phyloP scores from a whole-genome alignment of 2,329 filamentous ascomycete species.

The Hymenoscyphus repandus region DNA sequence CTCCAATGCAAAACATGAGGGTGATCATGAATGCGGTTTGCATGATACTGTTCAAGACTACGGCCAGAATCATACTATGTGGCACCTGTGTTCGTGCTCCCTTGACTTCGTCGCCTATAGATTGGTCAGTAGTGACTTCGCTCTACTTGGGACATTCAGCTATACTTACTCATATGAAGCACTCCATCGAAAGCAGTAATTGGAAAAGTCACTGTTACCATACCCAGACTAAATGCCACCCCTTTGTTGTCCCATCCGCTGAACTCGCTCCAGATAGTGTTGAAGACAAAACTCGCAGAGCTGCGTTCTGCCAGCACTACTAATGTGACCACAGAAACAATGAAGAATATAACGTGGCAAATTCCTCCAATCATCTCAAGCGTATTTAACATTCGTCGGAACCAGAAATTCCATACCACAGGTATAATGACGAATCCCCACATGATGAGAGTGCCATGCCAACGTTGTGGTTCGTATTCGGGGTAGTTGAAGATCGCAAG shows the following conservation, averaged over 20 bases:
- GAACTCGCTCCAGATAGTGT: constrained; percentile 22
- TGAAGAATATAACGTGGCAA: constrained; percentile 39
- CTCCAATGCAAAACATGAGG: constrained; percentile 32
- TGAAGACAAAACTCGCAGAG: constrained; percentile 23
- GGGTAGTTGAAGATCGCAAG: constrained; percentile 28
- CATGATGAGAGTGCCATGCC: constrained; percentile 38
- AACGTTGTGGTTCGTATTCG: constrained; percentile 31
- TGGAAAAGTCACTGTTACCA: constrained; percentile 28
- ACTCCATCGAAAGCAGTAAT: constrained; percentile 22
- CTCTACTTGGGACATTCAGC: background rate
- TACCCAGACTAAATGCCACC: constrained; percentile 32
- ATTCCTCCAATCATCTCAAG: constrained; percentile 39
- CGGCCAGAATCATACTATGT: constrained; percentile 38
- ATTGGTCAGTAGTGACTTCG: background rate
- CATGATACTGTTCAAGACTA: constrained; percentile 41
- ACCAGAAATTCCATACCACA: constrained; percentile 38
- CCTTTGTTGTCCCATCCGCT: constrained; percentile 29
- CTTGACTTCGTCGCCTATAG: constrained; percentile 33
- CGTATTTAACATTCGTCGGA: constrained; percentile 33
- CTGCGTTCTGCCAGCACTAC: constrained; percentile 20
- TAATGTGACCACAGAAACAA: constrained; percentile 37
- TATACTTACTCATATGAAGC: constrained; percentile 32
- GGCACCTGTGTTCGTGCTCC: constrained; percentile 38
- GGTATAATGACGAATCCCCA: constrained; percentile 36
- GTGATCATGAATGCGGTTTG: constrained; percentile 35